These are phyloP conservation scores for Dovyalis caffra DNA, from an alignment of 345 rosid genomes.

Conservation along the genomic window DNA sequence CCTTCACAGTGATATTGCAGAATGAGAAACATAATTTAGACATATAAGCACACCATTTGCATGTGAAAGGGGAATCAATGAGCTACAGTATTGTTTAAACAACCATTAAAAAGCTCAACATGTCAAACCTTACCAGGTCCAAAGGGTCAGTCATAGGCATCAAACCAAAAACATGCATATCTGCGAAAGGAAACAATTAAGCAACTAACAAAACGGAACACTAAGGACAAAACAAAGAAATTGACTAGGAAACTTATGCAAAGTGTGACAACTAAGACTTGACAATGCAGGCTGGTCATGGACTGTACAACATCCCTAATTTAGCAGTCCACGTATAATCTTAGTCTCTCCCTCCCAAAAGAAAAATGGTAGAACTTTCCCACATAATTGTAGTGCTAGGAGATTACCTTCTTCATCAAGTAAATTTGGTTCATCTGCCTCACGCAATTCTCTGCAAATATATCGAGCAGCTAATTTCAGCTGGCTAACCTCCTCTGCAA, in stretches of 20 bases:
- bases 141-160: constrained; percentile 61
- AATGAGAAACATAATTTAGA: constrained; percentile 12
- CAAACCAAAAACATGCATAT: constrained; percentile 65
- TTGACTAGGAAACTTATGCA: not conserved
- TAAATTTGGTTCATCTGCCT: constrained; percentile 61
- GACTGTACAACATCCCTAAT: not conserved
- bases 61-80: not conserved
- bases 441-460: constrained; percentile 41
- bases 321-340: not conserved
- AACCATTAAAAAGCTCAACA: not conserved
- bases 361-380: not conserved
- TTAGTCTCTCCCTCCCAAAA: not conserved
- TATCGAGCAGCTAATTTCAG: constrained; percentile 39
- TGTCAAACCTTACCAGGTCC: constrained; percentile 47
- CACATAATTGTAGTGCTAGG: not conserved
- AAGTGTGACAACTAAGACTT: constrained; percentile 8
- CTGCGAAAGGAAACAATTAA: constrained; percentile 34
- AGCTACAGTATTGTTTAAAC: not conserved
- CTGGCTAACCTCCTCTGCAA: constrained; percentile 42
- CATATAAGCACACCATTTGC: not conserved
- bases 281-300: not conserved
- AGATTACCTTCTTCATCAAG: constrained; percentile 62
- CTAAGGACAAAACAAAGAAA: not conserved
- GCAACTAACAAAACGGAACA: constrained; percentile 16
- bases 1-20: constrained; percentile 38